Evolutionary conservation across 768 basidiomycete species (phyloP).

Genomic region (Naganishia randhawae): DNA sequence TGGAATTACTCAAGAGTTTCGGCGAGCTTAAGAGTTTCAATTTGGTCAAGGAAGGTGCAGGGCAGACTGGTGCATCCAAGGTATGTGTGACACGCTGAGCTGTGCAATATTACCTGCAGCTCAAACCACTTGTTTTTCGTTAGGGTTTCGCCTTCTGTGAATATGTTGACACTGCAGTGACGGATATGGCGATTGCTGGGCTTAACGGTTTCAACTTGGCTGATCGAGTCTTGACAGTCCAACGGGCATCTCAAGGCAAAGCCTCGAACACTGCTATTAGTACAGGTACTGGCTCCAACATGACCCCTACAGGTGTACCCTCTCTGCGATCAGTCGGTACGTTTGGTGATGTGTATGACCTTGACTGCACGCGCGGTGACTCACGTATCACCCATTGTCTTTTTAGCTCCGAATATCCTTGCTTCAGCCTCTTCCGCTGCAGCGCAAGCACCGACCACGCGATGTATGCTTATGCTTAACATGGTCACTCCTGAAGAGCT

Average conservation of each 20-base stretch:
- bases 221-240: slow-evolving; percentile 90
- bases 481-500: slow-evolving; percentile 97
- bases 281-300: slow-evolving; percentile 30
- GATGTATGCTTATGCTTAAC: slow-evolving; percentile 94
- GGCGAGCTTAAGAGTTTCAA: slow-evolving; percentile 98
- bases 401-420: slow-evolving; percentile 43
- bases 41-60: slow-evolving; percentile 84
- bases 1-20: slow-evolving; percentile 94
- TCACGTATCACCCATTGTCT: slow-evolving; percentile 56
- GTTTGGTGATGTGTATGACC: no score
- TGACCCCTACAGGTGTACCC: slow-evolving; percentile 26
- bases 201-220: slow-evolving; percentile 97
- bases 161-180: slow-evolving; percentile 81
- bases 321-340: slow-evolving; percentile 25
- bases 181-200: slow-evolving; percentile 92
- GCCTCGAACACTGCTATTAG: slow-evolving; percentile 27
- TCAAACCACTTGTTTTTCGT: background rate
- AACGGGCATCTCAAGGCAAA: slow-evolving; percentile 83
- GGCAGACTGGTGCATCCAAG: slow-evolving; percentile 72
- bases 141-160: slow-evolving; percentile 99
- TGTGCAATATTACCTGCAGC: background rate
- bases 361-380: no score
- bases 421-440: slow-evolving; percentile 30
- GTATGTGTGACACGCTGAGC: slow-evolving; percentile 52
- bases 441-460: slow-evolving; percentile 60